Evolutionary conservation across 2,329 filamentous ascomycete genomes (phyloP), one percentile per base, ranked within the genome.

Genomic region (Teratosphaeriaceae sp.): DNA sequence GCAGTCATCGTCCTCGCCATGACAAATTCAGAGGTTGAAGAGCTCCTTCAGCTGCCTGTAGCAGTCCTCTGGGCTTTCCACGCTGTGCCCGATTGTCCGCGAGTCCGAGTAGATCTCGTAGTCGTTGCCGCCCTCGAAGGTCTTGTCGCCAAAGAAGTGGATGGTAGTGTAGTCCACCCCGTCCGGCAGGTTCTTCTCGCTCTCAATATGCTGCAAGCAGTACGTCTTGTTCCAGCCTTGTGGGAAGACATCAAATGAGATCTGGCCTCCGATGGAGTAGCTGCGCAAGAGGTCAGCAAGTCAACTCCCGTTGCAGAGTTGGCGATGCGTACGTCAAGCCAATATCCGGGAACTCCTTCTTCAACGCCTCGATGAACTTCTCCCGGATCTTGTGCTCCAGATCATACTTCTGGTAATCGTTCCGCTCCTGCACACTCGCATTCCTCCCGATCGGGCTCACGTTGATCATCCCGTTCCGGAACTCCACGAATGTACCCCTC

Each of bases 71-170:
- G 90, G 90, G 31, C 75, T 78, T 53, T 74, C 79, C 52, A 97
- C 92, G 20, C 82, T 74, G 69, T 98, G 92, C 2, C 92, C 92
- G 47, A 84, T 81, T 26, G 86, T 94, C 60, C 90, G 76, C 42
- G 76, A 61, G 64, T 97, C 90, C 53, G 70, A 74, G 67, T 84
- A 97, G 63, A 98, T 96, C 73, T 97, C 90, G 64, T 82, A 90
- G 69, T 98, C 92, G 66, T 97, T 98, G 49, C 92, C 92, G 51
- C 92, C 90, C 65, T 82, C 69, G 62, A 80, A 82, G 20, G 86
- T 86, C 82, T 97, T 98, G 76, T 98, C 92, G 53, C 92, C 92
- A 60, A 97, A 98, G 78, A 97, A 97, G 74, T 97, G 92, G 56
- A 97, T 84, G 34, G 79, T 90, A 55, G 80, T 86, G 74, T 90